Evolutionary conservation across 73 alveolate genomes (phyloP).

Genomic region (Symbiodinium pilosum): DNA sequence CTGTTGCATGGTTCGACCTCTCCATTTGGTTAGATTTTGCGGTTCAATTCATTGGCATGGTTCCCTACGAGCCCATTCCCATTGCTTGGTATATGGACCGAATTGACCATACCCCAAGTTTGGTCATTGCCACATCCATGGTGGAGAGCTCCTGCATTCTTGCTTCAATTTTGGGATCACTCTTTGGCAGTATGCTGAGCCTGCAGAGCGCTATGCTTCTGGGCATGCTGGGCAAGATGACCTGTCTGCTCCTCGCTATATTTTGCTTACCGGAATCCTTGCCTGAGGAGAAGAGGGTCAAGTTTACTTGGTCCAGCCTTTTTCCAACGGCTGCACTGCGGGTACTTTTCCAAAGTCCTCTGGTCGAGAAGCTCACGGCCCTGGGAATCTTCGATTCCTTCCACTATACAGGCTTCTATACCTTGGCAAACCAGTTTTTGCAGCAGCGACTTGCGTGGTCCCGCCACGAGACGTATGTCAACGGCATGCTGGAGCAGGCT

Average conservation of each 20-base stretch:
- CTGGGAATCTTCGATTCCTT: constrained; percentile 30
- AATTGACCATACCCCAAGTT: constrained; percentile 35
- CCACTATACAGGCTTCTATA: constrained; percentile 38
- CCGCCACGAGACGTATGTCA: not conserved
- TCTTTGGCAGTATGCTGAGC: constrained; percentile 5
- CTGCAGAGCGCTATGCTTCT: constrained; percentile 11
- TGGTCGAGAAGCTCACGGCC: constrained; percentile 37
- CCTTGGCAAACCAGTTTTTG: not conserved
- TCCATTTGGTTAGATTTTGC: constrained; percentile 34
- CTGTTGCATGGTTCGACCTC: constrained; percentile 47
- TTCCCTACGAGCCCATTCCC: constrained; percentile 31
- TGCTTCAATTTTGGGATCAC: not conserved
- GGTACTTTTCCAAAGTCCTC: constrained; percentile 39
- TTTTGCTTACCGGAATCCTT: constrained; percentile 46
- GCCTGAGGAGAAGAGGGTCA: constrained; percentile 6
- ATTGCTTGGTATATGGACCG: constrained; percentile 58
- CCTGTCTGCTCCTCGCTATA: not conserved
- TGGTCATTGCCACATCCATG: not conserved
- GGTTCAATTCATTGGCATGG: constrained; percentile 20
- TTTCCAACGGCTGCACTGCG: constrained; percentile 34
- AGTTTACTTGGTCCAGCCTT: constrained; percentile 26
- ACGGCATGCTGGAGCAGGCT: not conserved
- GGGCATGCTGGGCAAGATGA: constrained; percentile 1
- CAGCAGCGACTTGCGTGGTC: constrained; percentile 44
- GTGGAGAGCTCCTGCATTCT: constrained; percentile 36